phyloP scores from a whole-genome alignment of 495 filamentous ascomycete genomes.

The Lepraria neglecta region DNA sequence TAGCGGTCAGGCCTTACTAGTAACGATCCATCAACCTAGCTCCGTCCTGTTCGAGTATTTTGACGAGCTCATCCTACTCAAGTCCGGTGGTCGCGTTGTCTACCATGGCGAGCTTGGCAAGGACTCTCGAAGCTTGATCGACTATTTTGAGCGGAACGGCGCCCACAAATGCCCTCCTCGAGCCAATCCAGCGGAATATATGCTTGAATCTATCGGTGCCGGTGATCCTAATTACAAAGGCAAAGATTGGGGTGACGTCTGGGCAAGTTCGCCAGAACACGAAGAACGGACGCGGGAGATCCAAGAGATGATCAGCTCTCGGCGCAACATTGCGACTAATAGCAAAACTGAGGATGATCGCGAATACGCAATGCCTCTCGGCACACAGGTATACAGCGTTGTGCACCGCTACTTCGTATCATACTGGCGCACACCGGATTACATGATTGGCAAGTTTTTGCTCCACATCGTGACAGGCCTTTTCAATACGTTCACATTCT shows the following conservation, averaged over 20 bases:
- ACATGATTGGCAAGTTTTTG: constrained; percentile 53
- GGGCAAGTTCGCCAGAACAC: constrained; percentile 45
- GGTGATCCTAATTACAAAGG: constrained; percentile 57
- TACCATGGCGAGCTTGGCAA: constrained; percentile 59
- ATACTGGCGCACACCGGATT: constrained; percentile 57
- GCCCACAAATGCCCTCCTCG: constrained; percentile 50
- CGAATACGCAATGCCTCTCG: constrained; percentile 58
- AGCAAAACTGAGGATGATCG: constrained; percentile 37
- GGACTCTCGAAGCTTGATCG: constrained; percentile 49
- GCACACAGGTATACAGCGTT: constrained; percentile 44
- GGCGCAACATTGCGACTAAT: constrained; percentile 31
- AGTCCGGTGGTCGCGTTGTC: constrained; percentile 56
- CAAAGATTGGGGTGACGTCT: constrained; percentile 57
- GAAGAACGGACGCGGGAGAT: constrained; percentile 42
- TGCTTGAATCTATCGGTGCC: constrained; percentile 61
- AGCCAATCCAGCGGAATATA: constrained; percentile 63
- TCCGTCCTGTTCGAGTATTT: constrained; percentile 80
- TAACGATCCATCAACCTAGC: constrained; percentile 83
- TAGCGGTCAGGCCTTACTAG: constrained; percentile 80
- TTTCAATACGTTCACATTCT: constrained; percentile 57
- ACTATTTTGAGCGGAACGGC: constrained; percentile 60
- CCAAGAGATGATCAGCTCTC: constrained; percentile 39
- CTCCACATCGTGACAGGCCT: constrained; percentile 59
- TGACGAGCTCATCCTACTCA: constrained; percentile 59
- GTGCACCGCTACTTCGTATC: constrained; percentile 49